These are phyloP conservation scores for Pyrenula massariospora DNA, from an alignment of 495 filamentous ascomycete species.

Conservation along the genomic window DNA sequence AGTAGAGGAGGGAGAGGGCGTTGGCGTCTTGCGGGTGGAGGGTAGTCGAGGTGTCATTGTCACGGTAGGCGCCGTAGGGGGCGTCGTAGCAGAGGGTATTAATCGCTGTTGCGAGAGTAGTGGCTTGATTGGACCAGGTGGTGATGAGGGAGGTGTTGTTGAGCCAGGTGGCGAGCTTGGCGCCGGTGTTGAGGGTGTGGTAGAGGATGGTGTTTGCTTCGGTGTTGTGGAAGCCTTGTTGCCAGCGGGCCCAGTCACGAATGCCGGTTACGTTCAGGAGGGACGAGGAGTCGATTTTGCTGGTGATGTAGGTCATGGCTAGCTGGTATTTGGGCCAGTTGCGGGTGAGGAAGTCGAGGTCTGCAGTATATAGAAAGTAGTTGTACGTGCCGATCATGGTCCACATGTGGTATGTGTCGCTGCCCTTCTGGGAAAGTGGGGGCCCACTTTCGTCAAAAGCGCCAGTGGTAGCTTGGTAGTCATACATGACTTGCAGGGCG, in stretches of 20 bases:
- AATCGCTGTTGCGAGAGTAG: slow-evolving; percentile 25
- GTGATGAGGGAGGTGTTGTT: slow-evolving; percentile 29
- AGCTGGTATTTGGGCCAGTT: slow-evolving; percentile 39
- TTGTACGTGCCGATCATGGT: slow-evolving; percentile 53
- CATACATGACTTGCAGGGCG: slow-evolving; percentile 48
- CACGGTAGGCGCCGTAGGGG: slow-evolving; percentile 41
- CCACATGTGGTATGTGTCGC: slow-evolving; percentile 56
- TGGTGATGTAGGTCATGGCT: slow-evolving; percentile 43
- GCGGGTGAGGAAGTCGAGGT: slow-evolving; percentile 32
- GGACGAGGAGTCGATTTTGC: slow-evolving; percentile 37
- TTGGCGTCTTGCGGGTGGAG: slow-evolving; percentile 42
- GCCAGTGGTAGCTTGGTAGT: slow-evolving; percentile 37
- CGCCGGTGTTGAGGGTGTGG: slow-evolving; percentile 35
- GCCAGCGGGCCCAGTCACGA: slow-evolving; percentile 46
- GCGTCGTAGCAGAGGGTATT: slow-evolving; percentile 38
- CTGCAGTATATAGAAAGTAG: slow-evolving; percentile 46
- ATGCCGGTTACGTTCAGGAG: slow-evolving; percentile 44
- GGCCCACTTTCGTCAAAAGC: slow-evolving; percentile 49
- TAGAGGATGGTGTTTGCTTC: slow-evolving; percentile 33
- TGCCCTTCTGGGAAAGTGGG: slow-evolving; percentile 40
- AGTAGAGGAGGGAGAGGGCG: slow-evolving; percentile 30
- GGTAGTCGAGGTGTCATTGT: slow-evolving; percentile 36
- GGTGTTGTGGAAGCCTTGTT: slow-evolving; percentile 37
- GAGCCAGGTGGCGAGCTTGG: slow-evolving; percentile 37
- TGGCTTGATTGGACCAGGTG: slow-evolving; percentile 28